Evolutionary conservation across 768 basidiomycete genomes (phyloP).

Genomic region (Udeniomyces megalosporus): DNA sequence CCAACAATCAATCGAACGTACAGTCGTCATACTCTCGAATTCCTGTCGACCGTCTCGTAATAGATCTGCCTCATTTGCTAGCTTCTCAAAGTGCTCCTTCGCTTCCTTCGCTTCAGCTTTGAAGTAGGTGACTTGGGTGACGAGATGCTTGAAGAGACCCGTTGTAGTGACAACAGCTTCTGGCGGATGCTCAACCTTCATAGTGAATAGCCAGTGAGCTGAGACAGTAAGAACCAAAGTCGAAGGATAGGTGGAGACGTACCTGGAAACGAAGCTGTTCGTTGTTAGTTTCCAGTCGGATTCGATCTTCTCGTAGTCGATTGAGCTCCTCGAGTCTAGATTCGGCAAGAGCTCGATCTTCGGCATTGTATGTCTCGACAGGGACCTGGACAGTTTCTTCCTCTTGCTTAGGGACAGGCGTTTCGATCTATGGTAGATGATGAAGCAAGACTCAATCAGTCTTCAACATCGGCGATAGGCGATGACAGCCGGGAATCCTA

Average conservation of each 20-base stretch:
- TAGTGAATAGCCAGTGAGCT: not conserved
- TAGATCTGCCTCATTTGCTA: constrained; percentile 21
- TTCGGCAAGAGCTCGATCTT: constrained; percentile 18
- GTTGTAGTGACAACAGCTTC: constrained; percentile 21
- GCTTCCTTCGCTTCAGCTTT: constrained; percentile 36
- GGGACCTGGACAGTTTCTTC: not conserved
- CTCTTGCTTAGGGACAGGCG: not conserved
- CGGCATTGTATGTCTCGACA: not conserved
- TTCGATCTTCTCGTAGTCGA: constrained; percentile 21
- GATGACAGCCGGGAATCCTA: too few species aligned
- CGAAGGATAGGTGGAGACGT: not conserved
- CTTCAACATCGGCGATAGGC: too few species aligned
- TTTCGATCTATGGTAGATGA: too few species aligned
- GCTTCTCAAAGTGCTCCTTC: constrained; percentile 28
- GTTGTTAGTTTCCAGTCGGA: constrained; percentile 18
- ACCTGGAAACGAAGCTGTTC: constrained; percentile 21
- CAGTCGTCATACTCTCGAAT: constrained; percentile 15
- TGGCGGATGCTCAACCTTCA: constrained; percentile 22
- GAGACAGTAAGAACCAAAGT: not conserved
- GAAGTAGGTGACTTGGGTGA: constrained; percentile 40
- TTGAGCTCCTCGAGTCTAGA: constrained; percentile 21
- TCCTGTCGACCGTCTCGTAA: constrained; percentile 19
- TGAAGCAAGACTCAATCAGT: too few species aligned
- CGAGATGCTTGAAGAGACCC: constrained; percentile 41
- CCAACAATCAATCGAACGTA: not conserved